Evolutionary conservation across 805 yeast genomes (phyloP).

Genomic region (Zygotorulaspora chibaensis): DNA sequence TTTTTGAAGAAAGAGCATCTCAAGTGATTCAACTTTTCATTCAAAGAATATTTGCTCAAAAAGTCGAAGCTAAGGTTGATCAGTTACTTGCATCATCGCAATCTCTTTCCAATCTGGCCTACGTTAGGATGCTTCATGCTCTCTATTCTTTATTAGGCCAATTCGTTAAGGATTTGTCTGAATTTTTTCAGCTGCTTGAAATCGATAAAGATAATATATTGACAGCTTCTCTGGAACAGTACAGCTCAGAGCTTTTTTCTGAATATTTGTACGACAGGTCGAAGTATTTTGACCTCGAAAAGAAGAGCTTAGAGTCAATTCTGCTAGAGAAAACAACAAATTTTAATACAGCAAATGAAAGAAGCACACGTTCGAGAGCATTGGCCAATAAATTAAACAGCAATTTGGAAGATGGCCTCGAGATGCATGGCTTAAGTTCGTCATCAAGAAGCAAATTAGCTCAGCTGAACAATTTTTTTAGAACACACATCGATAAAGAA

Average conservation of each 20-base stretch:
- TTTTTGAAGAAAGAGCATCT: conserved; percentile 61
- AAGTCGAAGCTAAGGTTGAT: conserved; percentile 54
- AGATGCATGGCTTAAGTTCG: conserved; percentile 17
- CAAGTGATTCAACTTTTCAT: conserved; percentile 66
- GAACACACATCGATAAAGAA: conserved; percentile 44
- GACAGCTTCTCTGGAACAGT: conserved; percentile 58
- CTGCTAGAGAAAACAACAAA: conserved; percentile 32
- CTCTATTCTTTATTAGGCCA: conserved; percentile 55
- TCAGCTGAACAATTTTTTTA: conserved; percentile 56
- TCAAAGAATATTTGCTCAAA: conserved; percentile 72
- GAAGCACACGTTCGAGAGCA: conserved; percentile 28
- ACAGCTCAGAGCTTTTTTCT: conserved; percentile 66
- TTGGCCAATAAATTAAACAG: conserved; percentile 31
- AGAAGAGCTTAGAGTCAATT: conserved; percentile 52
- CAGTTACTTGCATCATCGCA: conserved; percentile 58
- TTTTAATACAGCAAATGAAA: conserved; percentile 34
- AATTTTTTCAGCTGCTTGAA: conserved; percentile 48
- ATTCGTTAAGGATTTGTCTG: conserved; percentile 62
- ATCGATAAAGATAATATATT: conserved; percentile 40
- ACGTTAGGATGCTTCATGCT: conserved; percentile 68
- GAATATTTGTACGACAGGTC: conserved; percentile 59
- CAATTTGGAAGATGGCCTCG: conserved; percentile 23
- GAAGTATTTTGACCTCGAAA: conserved; percentile 67
- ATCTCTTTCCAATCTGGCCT: conserved; percentile 61
- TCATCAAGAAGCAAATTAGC: conserved; percentile 40